Evolutionary conservation across 805 yeast species (phyloP).

Genomic region (Candida sonorensis): DNA sequence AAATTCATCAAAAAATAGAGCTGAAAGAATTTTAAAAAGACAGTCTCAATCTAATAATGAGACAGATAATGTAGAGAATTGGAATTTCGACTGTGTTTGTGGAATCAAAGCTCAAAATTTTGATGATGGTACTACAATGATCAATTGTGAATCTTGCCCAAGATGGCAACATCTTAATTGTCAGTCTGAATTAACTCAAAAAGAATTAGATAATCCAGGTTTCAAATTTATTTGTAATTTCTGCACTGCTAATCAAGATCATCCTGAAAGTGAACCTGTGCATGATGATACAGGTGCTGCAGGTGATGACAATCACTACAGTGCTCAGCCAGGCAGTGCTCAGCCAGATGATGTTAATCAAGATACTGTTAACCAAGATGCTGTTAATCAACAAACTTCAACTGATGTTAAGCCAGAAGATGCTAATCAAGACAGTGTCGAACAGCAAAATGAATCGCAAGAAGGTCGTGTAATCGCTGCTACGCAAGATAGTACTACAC

Average conservation of each 20-base stretch:
- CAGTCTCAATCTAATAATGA: slow-evolving; percentile 1
- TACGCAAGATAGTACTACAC: too few relatives aligned
- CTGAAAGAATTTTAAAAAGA: slow-evolving; percentile 22
- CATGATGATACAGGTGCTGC: too few relatives aligned
- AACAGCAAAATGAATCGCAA: background rate
- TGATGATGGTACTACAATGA: slow-evolving; percentile 31
- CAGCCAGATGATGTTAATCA: too few relatives aligned
- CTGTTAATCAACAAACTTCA: too few relatives aligned
- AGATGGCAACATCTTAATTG: slow-evolving; percentile 35
- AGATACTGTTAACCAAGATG: too few relatives aligned
- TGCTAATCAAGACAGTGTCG: background rate
- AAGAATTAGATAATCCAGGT: slow-evolving; percentile 27
- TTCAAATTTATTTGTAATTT: slow-evolving; percentile 13
- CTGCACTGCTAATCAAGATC: slow-evolving; percentile 5
- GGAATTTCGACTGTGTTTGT: slow-evolving; percentile 35
- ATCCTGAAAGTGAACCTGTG: too few relatives aligned
- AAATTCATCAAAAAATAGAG: slow-evolving; percentile 24
- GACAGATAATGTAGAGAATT: slow-evolving; percentile 10
- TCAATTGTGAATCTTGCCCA: slow-evolving; percentile 29
- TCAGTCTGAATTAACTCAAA: slow-evolving; percentile 23
- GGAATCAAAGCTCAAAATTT: slow-evolving; percentile 30
- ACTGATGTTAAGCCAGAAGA: background rate
- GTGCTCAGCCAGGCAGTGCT: too few relatives aligned
- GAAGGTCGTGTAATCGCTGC: background rate
- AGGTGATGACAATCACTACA: too few relatives aligned